Evolutionary conservation across 768 basidiomycete genomes (phyloP), one percentile per base, ranked within the genome.

Genomic region (Floccularia luteovirens): DNA sequence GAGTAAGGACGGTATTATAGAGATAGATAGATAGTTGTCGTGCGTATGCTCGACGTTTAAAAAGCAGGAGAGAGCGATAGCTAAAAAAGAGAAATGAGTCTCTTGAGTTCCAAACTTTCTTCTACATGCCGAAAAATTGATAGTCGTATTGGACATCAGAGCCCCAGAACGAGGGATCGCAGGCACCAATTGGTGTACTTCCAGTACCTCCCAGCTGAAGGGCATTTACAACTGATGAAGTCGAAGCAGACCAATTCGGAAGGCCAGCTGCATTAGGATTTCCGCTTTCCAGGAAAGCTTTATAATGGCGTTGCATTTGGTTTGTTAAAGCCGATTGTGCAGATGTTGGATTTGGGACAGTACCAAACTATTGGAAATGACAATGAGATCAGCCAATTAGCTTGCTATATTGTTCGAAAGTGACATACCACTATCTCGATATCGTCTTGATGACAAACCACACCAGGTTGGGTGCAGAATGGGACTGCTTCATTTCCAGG

Each of bases 401-500:
- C 30, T 27, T 43, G 22, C 24, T 14, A 38, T 41, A 31, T 4
- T 31, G 32, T 35, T 19, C 39, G 28, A 38, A 22, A 31, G 24
- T 19, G 22, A 71, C 79, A 43, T 61, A 82, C 82, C 44, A 89
- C 72, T 54, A 85, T 79, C 63, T 80, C 62, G 43, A 90, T 89
- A 51, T 90, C 88, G 54, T 89, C 87, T 55, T 88, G 73, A 56
- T 88, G 86, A 59, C 86, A 89, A 27, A 87, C 79, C 23, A 62
- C 57, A 24, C 77, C 79, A 22, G 64, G 24, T 47, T 69, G 55
- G 4, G 65, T 68, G 60, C 86, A 89, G 53, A 69, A 77, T 0
- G 74, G 50, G 33, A 75, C 61, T 1, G 42, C 64, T 28, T 66
- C 64, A 60, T 87, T 89, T 30, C 70, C 71, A 8, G 82, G 77